phyloP scores from a whole-genome alignment of 73 alveolate species.

The Paramecium biaurelia region DNA sequence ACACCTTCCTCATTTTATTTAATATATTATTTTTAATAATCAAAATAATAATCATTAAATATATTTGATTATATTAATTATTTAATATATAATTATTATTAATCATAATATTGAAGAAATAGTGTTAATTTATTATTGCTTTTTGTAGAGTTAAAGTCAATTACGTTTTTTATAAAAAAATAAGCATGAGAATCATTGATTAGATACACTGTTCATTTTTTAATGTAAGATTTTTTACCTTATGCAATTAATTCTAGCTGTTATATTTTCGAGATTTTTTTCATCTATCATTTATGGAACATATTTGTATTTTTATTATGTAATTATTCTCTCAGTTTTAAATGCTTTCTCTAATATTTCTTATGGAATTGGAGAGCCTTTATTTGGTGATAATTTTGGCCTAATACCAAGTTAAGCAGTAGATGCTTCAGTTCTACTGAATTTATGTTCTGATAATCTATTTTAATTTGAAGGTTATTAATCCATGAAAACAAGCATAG shows the following conservation, averaged over 20 bases:
- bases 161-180: neutral
- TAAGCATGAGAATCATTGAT: neutral
- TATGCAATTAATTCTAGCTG: neutral
- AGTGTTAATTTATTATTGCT: neutral
- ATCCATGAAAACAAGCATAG: constrained; percentile 26
- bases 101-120: neutral
- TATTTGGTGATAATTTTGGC: neutral
- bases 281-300: neutral
- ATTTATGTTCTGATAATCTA: neutral
- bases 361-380: neutral
- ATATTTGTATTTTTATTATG: neutral
- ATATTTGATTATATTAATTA: neutral
- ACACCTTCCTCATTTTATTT: neutral
- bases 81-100: too few species aligned
- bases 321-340: neutral
- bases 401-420: neutral
- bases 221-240: neutral
- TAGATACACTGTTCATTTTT: neutral
- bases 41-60: neutral
- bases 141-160: neutral
- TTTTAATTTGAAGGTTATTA: neutral
- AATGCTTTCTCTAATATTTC: neutral
- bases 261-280: neutral
- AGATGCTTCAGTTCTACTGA: constrained; percentile 17
- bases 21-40: neutral